These are phyloP conservation scores for Alopecurus myosuroides DNA, from an alignment of 176 grass and related monocot species.

Conservation along the genomic window DNA sequence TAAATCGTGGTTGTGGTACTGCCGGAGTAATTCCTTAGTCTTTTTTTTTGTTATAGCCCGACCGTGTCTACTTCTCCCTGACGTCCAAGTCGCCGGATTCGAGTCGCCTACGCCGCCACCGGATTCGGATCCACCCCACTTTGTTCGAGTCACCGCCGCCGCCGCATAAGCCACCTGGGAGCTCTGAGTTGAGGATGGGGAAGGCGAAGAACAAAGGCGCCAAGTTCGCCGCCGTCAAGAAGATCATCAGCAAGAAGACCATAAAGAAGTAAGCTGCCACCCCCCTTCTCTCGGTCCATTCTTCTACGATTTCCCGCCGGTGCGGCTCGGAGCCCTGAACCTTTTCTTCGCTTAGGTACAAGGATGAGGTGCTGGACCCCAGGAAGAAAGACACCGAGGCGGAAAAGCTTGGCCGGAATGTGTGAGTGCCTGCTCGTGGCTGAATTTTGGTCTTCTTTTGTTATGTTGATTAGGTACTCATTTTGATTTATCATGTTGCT, in stretches of 20 bases:
- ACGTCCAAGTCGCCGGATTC: not conserved
- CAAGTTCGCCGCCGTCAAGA: slow-evolving; percentile 80
- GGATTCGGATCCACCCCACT: not conserved
- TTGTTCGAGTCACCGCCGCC: not conserved
- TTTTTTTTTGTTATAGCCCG: too few relatives aligned
- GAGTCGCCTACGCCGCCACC: not conserved
- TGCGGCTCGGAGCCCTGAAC: not conserved
- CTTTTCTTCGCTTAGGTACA: slow-evolving; percentile 30
- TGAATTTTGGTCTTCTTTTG: not conserved
- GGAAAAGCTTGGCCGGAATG: slow-evolving; percentile 74
- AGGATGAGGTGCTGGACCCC: slow-evolving; percentile 80
- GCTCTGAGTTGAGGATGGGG: slow-evolving; percentile 39
- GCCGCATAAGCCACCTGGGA: not conserved
- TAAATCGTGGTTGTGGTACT: too few relatives aligned
- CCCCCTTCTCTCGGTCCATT: not conserved
- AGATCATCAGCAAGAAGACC: slow-evolving; percentile 79
- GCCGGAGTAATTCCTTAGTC: too few relatives aligned
- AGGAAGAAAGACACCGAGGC: slow-evolving; percentile 66
- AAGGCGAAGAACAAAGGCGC: slow-evolving; percentile 59
- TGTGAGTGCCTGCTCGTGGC: slow-evolving; percentile 37
- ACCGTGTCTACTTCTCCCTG: not conserved
- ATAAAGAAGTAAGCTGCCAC: slow-evolving; percentile 49
- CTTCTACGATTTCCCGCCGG: not conserved
- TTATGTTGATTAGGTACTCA: not conserved
- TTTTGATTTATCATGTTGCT: not conserved